Evolutionary conservation across 2,329 filamentous ascomycete genomes (phyloP).

Genomic region (Cordyceps cateniannulata): DNA sequence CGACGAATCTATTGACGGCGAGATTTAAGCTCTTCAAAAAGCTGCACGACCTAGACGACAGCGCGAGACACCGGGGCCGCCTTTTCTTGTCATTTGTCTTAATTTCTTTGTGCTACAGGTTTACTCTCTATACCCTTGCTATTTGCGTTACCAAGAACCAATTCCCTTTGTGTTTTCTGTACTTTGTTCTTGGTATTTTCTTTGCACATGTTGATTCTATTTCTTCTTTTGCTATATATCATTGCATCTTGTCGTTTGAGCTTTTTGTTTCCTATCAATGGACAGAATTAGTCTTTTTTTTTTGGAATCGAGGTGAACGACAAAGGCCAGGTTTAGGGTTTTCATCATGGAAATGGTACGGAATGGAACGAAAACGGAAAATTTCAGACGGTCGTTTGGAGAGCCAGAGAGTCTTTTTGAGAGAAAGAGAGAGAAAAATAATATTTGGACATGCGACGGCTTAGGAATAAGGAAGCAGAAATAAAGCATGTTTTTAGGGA

Average conservation of each 20-base stretch:
- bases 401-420: no score
- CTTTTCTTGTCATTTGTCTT: background rate
- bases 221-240: background rate
- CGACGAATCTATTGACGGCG: slow-evolving; percentile 26
- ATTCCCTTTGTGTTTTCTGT: no score
- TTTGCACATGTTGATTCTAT: background rate
- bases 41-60: no score
- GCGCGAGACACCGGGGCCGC: no score
- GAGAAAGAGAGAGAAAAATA: no score
- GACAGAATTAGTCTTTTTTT: background rate
- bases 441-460: no score
- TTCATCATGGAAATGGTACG: background rate
- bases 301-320: background rate
- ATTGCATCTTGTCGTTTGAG: background rate
- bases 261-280: background rate
- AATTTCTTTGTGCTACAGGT: background rate
- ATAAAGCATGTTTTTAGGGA: background rate
- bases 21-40: slow-evolving; percentile 24
- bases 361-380: no score
- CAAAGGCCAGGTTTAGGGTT: background rate
- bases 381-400: background rate
- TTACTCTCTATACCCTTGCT: slow-evolving; percentile 6
- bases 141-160: background rate
- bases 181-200: background rate
- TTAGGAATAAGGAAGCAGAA: background rate